Evolutionary conservation across 2,329 filamentous ascomycete genomes (phyloP), one percentile per base, ranked within the genome.

Genomic region (Nemania abortiva): DNA sequence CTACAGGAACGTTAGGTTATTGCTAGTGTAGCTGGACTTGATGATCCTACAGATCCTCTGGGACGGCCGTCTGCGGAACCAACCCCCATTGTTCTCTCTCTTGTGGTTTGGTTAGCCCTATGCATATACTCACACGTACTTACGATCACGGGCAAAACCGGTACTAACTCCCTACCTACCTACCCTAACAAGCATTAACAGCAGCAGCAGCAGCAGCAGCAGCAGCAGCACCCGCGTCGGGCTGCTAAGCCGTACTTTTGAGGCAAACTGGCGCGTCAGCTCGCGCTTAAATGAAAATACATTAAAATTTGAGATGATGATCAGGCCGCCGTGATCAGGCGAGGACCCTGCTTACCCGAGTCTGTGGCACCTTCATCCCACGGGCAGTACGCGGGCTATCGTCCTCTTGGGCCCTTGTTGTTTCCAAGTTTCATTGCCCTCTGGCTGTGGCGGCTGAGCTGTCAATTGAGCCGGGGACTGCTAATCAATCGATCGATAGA

Each of bases 261-360:
- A 27, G 24, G 39, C 47, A 47, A 45, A 53, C 27, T 49, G 55
- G 59, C 56, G 59, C 56, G 65, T 59, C 62, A 69, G 65, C 57
- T 61, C 15, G 20, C 61, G 62, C 47, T 42, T 42, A 42, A 42
- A 55, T 66, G 22, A 42, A 64, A 18, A 59, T 37, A 59, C 31
- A 50, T 53, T 61, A 24, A 66, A 67, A 49, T 54, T 59, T 57
- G 42, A 59, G 53, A 57, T 67, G 66, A 24, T 52, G 66, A 69
- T 66, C 56, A 65, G 52, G 59, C 53, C 42, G 42, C 42, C 42
- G 42, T 49, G 66, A 68, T 61, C 57, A 62, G 53, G 59, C 54
- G 42, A 59, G 18, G 31, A 57, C 59, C 55, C 63, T 59, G 49
- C 63, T 65, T 71, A 63, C 69, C 45, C 67, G 64, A 71, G 66